phyloP scores from a whole-genome alignment of 148 eudicot genomes.

The Linanthus parryae region DNA sequence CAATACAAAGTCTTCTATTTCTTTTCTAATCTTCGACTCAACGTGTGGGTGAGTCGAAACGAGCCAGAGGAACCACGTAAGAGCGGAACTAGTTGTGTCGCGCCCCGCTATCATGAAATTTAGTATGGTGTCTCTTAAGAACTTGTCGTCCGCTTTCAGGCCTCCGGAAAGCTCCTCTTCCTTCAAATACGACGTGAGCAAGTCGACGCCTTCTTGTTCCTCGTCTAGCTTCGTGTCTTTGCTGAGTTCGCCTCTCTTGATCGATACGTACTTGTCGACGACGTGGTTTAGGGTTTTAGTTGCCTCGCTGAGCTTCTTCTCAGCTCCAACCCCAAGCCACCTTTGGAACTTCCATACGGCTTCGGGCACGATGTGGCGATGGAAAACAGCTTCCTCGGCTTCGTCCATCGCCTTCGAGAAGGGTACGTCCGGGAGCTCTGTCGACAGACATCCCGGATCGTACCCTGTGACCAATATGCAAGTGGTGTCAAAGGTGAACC shows the following conservation, averaged over 20 bases:
- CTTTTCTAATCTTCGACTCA: conserved; percentile 28
- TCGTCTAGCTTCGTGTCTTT: background rate
- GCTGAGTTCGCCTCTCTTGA: conserved; percentile 22
- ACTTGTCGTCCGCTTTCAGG: conserved; percentile 28
- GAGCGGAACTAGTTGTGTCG: conserved; percentile 39
- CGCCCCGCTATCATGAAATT: conserved; percentile 60
- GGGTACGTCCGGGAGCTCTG: conserved; percentile 33
- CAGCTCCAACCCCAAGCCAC: conserved; percentile 44
- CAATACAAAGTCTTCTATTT: conserved; percentile 10
- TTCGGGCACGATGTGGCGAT: conserved; percentile 38
- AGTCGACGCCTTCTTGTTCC: conserved; percentile 18
- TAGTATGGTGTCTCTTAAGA: conserved; percentile 42
- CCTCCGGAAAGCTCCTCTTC: conserved; percentile 14
- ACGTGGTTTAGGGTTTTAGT: conserved; percentile 32
- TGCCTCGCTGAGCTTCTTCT: conserved; percentile 32
- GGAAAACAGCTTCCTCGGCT: conserved; percentile 32
- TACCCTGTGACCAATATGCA: conserved; percentile 37
- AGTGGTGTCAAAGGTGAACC: conserved; percentile 52
- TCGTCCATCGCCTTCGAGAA: conserved; percentile 53
- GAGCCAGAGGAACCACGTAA: conserved; percentile 40
- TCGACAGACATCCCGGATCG: conserved; percentile 35
- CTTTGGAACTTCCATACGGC: conserved; percentile 47
- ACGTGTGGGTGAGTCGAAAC: conserved; percentile 29
- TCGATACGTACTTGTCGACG: conserved; percentile 22
- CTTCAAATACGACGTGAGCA: conserved; percentile 34